Base-by-base conservation (phyloP, 2,329 filamentous ascomycete species). In the Botrytis paeoniae region DNA sequence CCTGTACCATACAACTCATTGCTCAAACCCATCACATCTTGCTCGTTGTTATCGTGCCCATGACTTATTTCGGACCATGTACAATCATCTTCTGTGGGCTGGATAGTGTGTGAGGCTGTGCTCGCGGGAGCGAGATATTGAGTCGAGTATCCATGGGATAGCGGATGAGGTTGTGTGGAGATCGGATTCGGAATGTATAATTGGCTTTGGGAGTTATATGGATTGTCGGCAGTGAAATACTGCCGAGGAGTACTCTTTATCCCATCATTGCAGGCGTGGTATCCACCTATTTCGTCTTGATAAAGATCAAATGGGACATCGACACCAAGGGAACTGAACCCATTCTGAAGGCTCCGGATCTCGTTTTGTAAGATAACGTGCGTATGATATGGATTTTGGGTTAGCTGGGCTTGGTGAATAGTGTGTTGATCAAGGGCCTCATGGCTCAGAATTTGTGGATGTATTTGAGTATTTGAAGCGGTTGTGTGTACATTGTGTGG, bases 241-340 rank as follows among this genome's bases (percentile, higher is more conserved):
- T 57, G 51, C n/a, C 14, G 51, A 57, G 51, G n/a, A 18, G 6
- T 29, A 18, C 10, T 57, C 7, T 29, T n/a, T 57, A 57, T 57
- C 3, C 51, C n/a, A 57, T 57, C n/a, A 29, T 29, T 57, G 7
- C 18, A 18, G 51, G 51, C 51, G n/a, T 57, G 51, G 7, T 32
- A 9, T 16, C 54, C 54, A 7, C 39, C 48, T 25, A 60, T 39
- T 51, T 51, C 32, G 16, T 39, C 32, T 69, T 43, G 70, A 41
- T 72, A 72, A 18, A 72, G 18, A 8, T 61, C 51, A 18, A 54
- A 69, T 25, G 70, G 63, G 1, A 72, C 18, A 22, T 72, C 54
- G 41, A 72, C 41, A 20, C 63, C 70, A 10, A 69, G 54, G 25
- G 70, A 68, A n/a, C 39, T n/a, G n/a, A 72, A 68, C 2, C 70